phyloP scores from a whole-genome alignment of 768 basidiomycete species.

The Melanogaster broomeanus region DNA sequence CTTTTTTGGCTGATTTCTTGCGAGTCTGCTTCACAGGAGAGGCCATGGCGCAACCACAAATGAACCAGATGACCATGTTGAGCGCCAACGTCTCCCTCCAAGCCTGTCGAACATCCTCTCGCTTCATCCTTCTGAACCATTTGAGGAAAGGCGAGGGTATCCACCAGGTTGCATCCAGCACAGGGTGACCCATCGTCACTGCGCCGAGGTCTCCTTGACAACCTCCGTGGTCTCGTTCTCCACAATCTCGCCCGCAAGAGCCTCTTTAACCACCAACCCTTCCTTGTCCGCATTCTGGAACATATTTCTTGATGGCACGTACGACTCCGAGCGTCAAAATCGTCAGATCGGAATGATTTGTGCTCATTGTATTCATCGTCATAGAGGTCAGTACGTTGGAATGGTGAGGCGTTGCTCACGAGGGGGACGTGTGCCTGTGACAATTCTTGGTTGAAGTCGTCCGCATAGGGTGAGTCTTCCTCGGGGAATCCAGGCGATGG shows the following conservation, averaged over 20 bases:
- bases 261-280: constrained; percentile 76
- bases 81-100: constrained; percentile 97
- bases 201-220: constrained; percentile 76
- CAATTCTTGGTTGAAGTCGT: constrained; percentile 46
- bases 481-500: constrained; percentile 48
- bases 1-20: too few species aligned
- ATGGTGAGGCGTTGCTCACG: constrained; percentile 79
- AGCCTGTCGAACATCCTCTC: constrained; percentile 89
- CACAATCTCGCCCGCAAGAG: constrained; percentile 79
- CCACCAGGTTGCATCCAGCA: constrained; percentile 92
- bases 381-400: constrained; percentile 75
- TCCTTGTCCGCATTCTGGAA: constrained; percentile 83
- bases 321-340: constrained; percentile 85
- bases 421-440: constrained; percentile 85
- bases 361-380: constrained; percentile 80
- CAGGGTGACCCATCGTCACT: constrained; percentile 84
- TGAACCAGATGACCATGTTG: constrained; percentile 95
- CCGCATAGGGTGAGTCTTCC: constrained; percentile 43
- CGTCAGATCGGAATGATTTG: constrained; percentile 72
- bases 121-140: constrained; percentile 89
- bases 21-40: too few species aligned
- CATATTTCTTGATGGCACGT: constrained; percentile 95
- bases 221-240: constrained; percentile 91
- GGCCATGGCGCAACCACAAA: constrained; percentile 86
- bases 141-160: constrained; percentile 70